Conservation (phyloP, 129 eudicot species). For the Artemisia tridentata region DNA sequence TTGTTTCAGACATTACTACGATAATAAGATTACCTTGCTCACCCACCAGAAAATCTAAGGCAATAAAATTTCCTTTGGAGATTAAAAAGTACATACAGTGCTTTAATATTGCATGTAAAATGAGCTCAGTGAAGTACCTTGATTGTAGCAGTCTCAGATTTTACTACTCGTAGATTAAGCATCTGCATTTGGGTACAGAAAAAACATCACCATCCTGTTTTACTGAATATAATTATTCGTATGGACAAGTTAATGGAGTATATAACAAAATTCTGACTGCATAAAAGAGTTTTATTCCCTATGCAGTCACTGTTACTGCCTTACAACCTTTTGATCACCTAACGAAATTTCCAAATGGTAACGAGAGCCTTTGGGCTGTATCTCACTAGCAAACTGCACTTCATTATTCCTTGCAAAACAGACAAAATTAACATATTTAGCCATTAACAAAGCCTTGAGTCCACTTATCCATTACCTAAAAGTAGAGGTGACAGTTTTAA, state of each 20-base stretch:
- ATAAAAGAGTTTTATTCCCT: constrained; percentile 8
- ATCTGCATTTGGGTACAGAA: constrained; percentile 47
- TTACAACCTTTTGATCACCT: constrained; percentile 61
- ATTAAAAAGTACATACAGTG: constrained; percentile 4
- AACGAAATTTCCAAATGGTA: no score
- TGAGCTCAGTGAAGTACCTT: constrained; percentile 46
- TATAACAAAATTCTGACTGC: constrained; percentile 5
- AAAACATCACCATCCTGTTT: constrained; percentile 14
- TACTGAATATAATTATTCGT: background rate
- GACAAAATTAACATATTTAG: no score
- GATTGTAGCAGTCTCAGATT: constrained; percentile 80
- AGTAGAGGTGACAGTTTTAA: no score
- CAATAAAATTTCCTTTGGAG: background rate
- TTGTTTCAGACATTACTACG: background rate
- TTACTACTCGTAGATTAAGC: constrained; percentile 80
- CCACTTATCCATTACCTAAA: no score
- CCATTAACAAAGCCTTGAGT: no score
- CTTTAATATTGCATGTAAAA: background rate
- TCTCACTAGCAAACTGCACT: no score
- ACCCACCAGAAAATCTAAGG: constrained; percentile 2
- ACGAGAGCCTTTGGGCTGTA: no score
- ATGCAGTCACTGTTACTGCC: constrained; percentile 6
- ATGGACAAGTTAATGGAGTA: background rate
- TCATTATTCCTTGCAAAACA: no score
- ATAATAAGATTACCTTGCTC: constrained; percentile 9